Base-by-base conservation (phyloP, 2,329 filamentous ascomycete species). In the Exophiala calicioides region DNA sequence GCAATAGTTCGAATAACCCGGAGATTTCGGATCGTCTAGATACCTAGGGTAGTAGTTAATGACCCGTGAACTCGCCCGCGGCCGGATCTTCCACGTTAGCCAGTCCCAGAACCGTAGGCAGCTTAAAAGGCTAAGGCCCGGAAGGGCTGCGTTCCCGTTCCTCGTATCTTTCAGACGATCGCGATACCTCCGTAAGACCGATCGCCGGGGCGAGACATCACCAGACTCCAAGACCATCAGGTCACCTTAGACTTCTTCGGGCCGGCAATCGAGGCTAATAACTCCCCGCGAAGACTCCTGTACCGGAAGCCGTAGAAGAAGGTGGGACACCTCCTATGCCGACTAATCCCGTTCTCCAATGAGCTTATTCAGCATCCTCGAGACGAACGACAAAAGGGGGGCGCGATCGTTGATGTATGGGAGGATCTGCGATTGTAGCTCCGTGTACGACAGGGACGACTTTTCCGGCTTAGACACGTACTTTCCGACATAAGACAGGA, bases 41-140 rank as follows among this genome's bases (percentile, higher is more conserved):
- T n/a, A n/a, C n/a, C n/a, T n/a, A n/a, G n/a, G n/a, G n/a, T n/a
- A n/a, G n/a, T n/a, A n/a, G n/a, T n/a, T n/a, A n/a, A n/a, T n/a
- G n/a, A n/a, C n/a, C n/a, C n/a, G n/a, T n/a, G n/a, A n/a, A n/a
- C n/a, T n/a, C n/a, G n/a, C n/a, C n/a, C n/a, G n/a, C n/a, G 19
- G 19, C 13, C 33, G 24, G 24, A 27, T 27, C 34, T 37, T 37
- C 34, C 34, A 18, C 9, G 12, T 37, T 18, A 20, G 34, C 34
- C 34, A 37, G 12, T 27, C 24, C 24, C 24, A 27, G 12, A 27
- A 27, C 24, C 12, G 24, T 7, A 27, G 24, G 24, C 24, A 27
- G 24, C 24, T 27, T 12, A 27, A 27, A 27, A 27, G 24, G 24
- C 24, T 27, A 12, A 27, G 24, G 24, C 24, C 24, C 24, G 12